A percentile compares a stretch with the other conserved stretches of the same genome.
These are phyloP conservation scores for Peronospora belbahrii DNA, from an alignment of 352 stramenopile genomes.

Conservation along the genomic window DNA sequence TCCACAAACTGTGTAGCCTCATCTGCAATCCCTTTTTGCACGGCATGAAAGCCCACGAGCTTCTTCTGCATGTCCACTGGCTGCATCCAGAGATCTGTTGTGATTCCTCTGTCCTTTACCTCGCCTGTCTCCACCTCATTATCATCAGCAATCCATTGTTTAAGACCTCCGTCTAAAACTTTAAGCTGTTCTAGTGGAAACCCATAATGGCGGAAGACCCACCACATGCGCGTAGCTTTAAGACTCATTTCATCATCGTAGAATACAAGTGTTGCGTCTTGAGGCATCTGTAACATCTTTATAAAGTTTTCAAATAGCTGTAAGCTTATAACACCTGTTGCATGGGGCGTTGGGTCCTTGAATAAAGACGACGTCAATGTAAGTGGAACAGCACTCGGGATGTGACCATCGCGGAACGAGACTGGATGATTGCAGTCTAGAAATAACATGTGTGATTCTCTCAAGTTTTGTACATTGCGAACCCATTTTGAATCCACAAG, in stretches of 20 bases:
- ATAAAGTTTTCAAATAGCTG: slow-evolving; percentile 38
- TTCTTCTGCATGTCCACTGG: slow-evolving; percentile 10
- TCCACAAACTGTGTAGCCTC: slow-evolving; percentile 27
- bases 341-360: slow-evolving; percentile 38
- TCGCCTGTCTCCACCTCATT: slow-evolving; percentile 35
- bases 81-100: slow-evolving; percentile 8
- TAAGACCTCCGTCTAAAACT: slow-evolving; percentile 63
- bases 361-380: slow-evolving; percentile 35
- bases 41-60: slow-evolving; percentile 22
- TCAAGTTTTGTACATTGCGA: slow-evolving; percentile 10
- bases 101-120: slow-evolving; percentile 4
- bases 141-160: slow-evolving; percentile 50
- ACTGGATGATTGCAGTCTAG: slow-evolving; percentile 56
- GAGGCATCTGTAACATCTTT: slow-evolving; percentile 35
- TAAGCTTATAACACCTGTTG: slow-evolving; percentile 37
- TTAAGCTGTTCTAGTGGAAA: slow-evolving; percentile 71
- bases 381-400: slow-evolving; percentile 38
- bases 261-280: slow-evolving; percentile 58
- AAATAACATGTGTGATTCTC: slow-evolving; percentile 24
- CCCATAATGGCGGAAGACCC: slow-evolving; percentile 71
- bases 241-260: slow-evolving; percentile 73
- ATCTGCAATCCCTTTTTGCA: slow-evolving; percentile 29
- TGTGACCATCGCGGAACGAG: slow-evolving; percentile 46
- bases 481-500: slow-evolving; percentile 40
- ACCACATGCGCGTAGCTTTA: slow-evolving; percentile 66